phyloP scores from a whole-genome alignment of 768 basidiomycete species.

The Serendipita sp. region DNA sequence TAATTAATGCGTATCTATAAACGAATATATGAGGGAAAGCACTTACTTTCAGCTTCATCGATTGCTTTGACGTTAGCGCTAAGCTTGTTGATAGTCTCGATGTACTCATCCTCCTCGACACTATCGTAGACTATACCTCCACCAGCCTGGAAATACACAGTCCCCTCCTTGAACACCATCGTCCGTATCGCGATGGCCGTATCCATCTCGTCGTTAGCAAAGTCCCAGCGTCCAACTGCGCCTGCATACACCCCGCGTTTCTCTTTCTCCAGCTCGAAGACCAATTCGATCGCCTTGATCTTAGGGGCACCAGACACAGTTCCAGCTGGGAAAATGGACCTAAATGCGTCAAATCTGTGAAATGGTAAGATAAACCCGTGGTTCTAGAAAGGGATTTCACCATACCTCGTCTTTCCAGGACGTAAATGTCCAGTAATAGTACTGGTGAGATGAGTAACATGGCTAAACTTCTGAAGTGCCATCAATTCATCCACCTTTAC shows the following conservation, averaged over 20 bases:
- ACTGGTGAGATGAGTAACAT: slow-evolving; percentile 94
- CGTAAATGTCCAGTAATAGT: slow-evolving; percentile 82
- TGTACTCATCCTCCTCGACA: slow-evolving; percentile 92
- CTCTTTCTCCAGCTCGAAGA: slow-evolving; percentile 75
- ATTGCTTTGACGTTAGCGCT: slow-evolving; percentile 73
- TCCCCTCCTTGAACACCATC: slow-evolving; percentile 89
- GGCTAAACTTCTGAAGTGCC: slow-evolving; percentile 87
- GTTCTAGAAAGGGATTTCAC: background rate
- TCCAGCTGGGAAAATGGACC: slow-evolving; percentile 96
- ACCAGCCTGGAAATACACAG: slow-evolving; percentile 85
- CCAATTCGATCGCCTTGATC: slow-evolving; percentile 92
- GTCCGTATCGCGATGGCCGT: slow-evolving; percentile 98
- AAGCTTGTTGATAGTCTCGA: slow-evolving; percentile 92
- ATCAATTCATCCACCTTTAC: slow-evolving; percentile 94
- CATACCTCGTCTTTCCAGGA: slow-evolving; percentile 66
- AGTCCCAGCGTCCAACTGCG: slow-evolving; percentile 95
- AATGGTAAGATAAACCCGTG: background rate
- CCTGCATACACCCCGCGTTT: slow-evolving; percentile 91
- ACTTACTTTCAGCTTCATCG: slow-evolving; percentile 75
- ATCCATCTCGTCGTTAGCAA: slow-evolving; percentile 88
- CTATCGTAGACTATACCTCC: slow-evolving; percentile 97
- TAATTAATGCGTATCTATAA: background rate
- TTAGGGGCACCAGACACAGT: slow-evolving; percentile 98
- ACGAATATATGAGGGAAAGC: slow-evolving; percentile 17
- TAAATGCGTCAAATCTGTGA: slow-evolving; percentile 87